A percentile compares a stretch with the other conserved stretches of the same genome.
These are phyloP conservation scores for Hemileccinum impolitum DNA, from an alignment of 768 basidiomycete species.

Conservation along the genomic window DNA sequence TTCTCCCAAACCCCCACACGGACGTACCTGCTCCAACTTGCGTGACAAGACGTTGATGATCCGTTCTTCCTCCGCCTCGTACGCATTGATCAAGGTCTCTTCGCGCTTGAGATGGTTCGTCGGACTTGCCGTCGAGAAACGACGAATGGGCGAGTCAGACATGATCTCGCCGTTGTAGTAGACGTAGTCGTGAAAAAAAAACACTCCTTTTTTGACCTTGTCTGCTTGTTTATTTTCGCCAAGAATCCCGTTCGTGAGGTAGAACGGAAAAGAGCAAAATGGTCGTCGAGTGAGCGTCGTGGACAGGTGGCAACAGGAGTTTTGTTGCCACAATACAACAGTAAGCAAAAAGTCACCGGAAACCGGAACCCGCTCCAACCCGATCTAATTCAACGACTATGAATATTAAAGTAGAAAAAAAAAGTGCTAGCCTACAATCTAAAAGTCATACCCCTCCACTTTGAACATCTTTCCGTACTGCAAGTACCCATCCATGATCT, in stretches of 20 bases:
- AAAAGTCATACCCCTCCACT: conserved; percentile 84
- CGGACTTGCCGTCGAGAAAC: conserved; percentile 54
- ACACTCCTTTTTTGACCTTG: background rate
- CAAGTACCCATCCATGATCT: conserved; percentile 91
- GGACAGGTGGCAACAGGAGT: background rate
- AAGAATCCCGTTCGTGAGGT: background rate
- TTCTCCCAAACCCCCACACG: no score
- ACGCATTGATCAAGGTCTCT: conserved; percentile 82
- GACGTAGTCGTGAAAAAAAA: background rate
- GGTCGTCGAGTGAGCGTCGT: background rate
- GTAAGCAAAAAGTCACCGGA: background rate
- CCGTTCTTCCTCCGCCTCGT: conserved; percentile 87
- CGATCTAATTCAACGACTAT: background rate
- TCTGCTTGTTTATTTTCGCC: background rate
- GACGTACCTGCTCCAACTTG: conserved; percentile 76
- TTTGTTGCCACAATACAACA: conserved; percentile 9
- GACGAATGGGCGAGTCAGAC: conserved; percentile 49
- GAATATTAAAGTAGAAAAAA: no score
- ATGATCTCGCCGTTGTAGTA: conserved; percentile 12
- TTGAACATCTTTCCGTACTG: conserved; percentile 86
- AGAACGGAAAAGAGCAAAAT: background rate
- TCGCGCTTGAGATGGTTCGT: conserved; percentile 47
- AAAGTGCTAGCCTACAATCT: conserved; percentile 5
- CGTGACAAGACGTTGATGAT: conserved; percentile 80
- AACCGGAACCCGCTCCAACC: conserved; percentile 14